Conservation (phyloP, 192 early-diverging fungal genomes). For the Backusella tuberculispora region DNA sequence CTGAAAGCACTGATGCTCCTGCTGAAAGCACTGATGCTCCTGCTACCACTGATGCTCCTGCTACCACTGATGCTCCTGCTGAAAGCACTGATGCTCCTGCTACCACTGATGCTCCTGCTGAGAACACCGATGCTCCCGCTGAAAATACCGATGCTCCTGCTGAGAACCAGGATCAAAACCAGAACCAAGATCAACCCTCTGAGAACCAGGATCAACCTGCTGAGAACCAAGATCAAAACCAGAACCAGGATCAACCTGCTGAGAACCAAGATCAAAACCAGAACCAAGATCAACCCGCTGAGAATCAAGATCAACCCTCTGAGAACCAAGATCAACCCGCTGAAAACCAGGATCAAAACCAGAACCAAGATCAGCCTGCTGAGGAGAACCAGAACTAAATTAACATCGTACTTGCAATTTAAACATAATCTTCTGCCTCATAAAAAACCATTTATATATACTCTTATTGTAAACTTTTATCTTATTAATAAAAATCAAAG, state of each 20-base stretch:
- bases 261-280: too few species aligned
- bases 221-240: too few species aligned
- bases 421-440: neutral
- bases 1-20: neutral
- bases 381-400: neutral
- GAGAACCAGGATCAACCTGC: too few species aligned
- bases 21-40: neutral
- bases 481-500: neutral
- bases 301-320: too few species aligned
- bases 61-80: neutral
- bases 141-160: neutral
- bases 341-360: neutral
- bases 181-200: too few species aligned
- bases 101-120: neutral
- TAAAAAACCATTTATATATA: neutral
- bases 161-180: too few species aligned
- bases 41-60: neutral
- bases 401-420: neutral
- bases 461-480: neutral
- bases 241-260: too few species aligned
- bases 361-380: neutral
- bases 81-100: neutral
- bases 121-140: neutral
- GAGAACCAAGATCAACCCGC: too few species aligned
- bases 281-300: too few species aligned